Base-by-base conservation (phyloP, 768 basidiomycete species). In the Infundibulicybe gibba region DNA sequence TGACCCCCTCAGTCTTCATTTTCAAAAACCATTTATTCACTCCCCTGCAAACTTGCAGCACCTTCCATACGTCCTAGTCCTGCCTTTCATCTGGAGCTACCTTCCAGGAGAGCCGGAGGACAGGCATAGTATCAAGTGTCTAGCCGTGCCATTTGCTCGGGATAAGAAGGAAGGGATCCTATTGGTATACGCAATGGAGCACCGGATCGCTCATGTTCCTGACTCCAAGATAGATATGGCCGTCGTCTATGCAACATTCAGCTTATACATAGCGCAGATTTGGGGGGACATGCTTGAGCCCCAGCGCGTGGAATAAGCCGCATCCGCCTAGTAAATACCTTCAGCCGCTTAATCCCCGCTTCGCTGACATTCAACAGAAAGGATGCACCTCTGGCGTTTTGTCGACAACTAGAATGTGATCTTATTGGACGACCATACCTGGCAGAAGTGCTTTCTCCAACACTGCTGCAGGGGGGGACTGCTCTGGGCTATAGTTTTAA, bases 191-290 rank as follows among this genome's bases (percentile, higher is more conserved):
- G 55, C 56, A 12, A 51, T 64, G 15, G 64, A 63, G 15, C 47
- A 52, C 34, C 64, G 64, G 64, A 58, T 60, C 33, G 48, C 64
- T 19, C 64, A 65, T 37, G 50, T 65, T n/a, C 48, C 64, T n/a
- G 63, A 65, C 33, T 48, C 43, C 12, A 55, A 61, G 53, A 63
- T 60, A 25, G 32, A 10, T 40, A 3, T 17, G 4, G 54, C 11
- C n/a, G 20, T 31, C 21, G 12, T 17, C 13, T 47, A 11, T 34
- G 5, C 4, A 11, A 6, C 35, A 14, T 37, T 17, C 13, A 5
- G 38, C 11, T 17, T 41, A 16, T 16, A 31, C 40, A 25, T 5
- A 35, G 8, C 14, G 17, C 20, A 47, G 48, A 44, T 48, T 37
- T 45, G 48, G 25, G 32, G 33, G 8, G 40, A 52, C 31, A 34